Evolutionary conservation across 108 stramenopile species (phyloP).

Genomic region (Skeletonema potamos): DNA sequence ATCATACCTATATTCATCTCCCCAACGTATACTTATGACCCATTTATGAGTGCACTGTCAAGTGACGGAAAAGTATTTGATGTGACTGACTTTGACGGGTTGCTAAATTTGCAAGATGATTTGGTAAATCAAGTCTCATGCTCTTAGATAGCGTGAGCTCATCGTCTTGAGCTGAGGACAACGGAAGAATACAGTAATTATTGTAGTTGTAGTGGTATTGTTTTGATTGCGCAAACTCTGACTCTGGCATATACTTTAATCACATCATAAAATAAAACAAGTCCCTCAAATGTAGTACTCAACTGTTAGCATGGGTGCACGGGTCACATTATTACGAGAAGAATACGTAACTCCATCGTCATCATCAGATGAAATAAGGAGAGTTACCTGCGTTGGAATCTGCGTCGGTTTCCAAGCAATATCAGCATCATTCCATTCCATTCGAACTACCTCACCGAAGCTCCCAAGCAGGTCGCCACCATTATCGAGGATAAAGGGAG

Average conservation of each 20-base stretch:
- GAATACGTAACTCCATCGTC: not conserved
- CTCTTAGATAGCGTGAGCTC: slow-evolving; percentile 2
- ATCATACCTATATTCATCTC: slow-evolving; percentile 43
- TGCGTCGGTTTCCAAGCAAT: not conserved
- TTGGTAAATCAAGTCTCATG: slow-evolving; percentile 41
- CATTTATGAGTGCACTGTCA: slow-evolving; percentile 20
- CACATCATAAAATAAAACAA: too few relatives aligned
- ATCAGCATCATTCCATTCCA: not conserved
- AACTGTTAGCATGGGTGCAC: not conserved
- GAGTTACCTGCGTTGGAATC: not conserved
- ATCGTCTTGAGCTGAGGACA: not conserved
- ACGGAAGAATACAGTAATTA: not conserved
- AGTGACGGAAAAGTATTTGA: slow-evolving; percentile 38
- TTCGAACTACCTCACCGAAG: not conserved
- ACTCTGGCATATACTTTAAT: not conserved
- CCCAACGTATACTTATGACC: not conserved
- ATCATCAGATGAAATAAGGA: not conserved
- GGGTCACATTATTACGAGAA: not conserved
- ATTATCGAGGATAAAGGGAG: not conserved
- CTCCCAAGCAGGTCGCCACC: not conserved
- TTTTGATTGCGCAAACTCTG: not conserved
- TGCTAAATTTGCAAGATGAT: slow-evolving; percentile 22
- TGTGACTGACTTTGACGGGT: slow-evolving; percentile 29
- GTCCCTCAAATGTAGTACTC: too few relatives aligned
- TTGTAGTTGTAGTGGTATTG: not conserved